phyloP scores from a whole-genome alignment of 495 filamentous ascomycete species.

The Glonium stellatum region DNA sequence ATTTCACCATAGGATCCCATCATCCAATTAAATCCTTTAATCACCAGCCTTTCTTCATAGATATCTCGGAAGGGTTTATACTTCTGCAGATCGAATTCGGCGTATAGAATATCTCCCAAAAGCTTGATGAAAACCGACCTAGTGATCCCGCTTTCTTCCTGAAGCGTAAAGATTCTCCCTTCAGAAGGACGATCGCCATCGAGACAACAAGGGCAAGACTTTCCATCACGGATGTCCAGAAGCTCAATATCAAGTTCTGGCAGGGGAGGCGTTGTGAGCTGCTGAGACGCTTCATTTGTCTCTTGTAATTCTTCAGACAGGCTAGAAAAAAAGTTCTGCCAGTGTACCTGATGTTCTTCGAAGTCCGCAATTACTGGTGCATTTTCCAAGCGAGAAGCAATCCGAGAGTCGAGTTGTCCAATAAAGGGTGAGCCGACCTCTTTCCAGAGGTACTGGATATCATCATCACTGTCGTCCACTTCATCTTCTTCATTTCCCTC shows the following conservation, averaged over 20 bases:
- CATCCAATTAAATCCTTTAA: not conserved
- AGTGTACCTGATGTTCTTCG: not conserved
- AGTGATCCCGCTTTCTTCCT: not conserved
- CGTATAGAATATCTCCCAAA: not conserved
- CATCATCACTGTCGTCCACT: not conserved
- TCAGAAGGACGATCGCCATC: not conserved
- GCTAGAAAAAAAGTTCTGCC: not conserved
- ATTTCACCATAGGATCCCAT: not conserved
- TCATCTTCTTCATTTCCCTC: not conserved
- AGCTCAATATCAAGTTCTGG: not conserved
- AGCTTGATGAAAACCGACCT: not conserved
- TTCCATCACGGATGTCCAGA: not conserved
- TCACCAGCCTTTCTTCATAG: not conserved
- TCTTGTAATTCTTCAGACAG: not conserved
- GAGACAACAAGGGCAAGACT: not conserved
- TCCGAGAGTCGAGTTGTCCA: not conserved
- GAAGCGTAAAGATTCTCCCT: not conserved
- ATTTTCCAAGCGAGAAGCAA: not conserved
- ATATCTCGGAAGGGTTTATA: not conserved
- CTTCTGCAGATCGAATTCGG: not conserved
- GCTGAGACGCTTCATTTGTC: not conserved
- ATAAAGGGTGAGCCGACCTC: not conserved
- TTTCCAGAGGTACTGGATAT: not conserved
- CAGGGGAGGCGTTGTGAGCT: not conserved
- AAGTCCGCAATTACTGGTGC: not conserved